Evolutionary conservation across 805 yeast genomes (phyloP).

Genomic region (Candida coleopterorum): DNA sequence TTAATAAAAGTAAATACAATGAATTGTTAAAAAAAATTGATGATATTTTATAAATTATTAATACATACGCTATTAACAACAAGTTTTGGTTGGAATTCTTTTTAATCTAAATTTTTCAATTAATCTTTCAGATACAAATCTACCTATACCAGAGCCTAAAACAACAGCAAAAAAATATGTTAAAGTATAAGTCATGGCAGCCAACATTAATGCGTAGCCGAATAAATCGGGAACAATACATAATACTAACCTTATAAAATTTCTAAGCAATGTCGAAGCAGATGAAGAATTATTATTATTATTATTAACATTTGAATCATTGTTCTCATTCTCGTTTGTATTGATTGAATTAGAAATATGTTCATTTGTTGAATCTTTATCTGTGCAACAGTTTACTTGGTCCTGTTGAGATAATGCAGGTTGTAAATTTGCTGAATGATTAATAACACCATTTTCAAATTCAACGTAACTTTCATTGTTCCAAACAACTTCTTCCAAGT

Average conservation of each 20-base stretch:
- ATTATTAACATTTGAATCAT: not conserved
- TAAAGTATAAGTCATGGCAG: constrained; percentile 66
- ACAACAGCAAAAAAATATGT: constrained; percentile 71
- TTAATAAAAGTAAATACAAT: constrained; percentile 33
- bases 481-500: constrained; percentile 66
- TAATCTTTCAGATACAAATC: constrained; percentile 62
- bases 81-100: constrained; percentile 1
- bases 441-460: constrained; percentile 6
- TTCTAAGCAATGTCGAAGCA: constrained; percentile 36
- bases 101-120: constrained; percentile 8
- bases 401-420: not conserved
- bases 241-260: constrained; percentile 50
- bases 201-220: constrained; percentile 73
- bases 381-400: constrained; percentile 1
- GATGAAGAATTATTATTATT: constrained; percentile 4
- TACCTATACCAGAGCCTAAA: constrained; percentile 65
- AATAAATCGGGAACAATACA: constrained; percentile 61
- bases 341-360: not conserved
- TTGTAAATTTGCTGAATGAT: constrained; percentile 5
- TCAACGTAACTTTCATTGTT: constrained; percentile 31
- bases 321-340: not conserved
- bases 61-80: constrained; percentile 6
- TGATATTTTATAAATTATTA: constrained; percentile 5
- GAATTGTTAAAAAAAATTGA: constrained; percentile 29
- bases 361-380: constrained; percentile 1